A percentile compares a stretch with the other conserved stretches of the same genome.
phyloP scores from a whole-genome alignment of 2,329 filamentous ascomycete genomes.

The Aureobasidium sp. region DNA sequence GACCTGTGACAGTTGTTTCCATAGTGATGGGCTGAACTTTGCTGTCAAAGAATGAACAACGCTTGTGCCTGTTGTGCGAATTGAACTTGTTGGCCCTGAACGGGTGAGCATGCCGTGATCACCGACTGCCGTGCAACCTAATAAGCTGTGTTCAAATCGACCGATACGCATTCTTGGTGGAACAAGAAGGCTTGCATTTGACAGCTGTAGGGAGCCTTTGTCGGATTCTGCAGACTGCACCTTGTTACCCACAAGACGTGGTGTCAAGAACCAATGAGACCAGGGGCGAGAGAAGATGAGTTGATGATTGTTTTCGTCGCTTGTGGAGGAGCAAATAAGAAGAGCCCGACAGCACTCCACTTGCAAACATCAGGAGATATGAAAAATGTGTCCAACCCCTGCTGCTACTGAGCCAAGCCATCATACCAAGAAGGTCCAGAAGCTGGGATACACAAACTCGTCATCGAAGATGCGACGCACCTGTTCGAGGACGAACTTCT shows the following conservation, averaged over 20 bases:
- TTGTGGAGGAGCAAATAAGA: background rate
- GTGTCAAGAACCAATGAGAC: background rate
- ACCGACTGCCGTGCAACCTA: conserved; percentile 1
- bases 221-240: conserved; percentile 3
- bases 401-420: background rate
- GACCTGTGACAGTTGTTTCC: background rate
- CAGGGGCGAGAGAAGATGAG: background rate
- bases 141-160: background rate
- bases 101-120: conserved; percentile 1
- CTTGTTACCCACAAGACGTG: background rate
- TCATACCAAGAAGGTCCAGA: conserved; percentile 92
- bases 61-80: background rate
- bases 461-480: conserved; percentile 96
- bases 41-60: background rate
- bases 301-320: background rate
- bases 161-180: background rate
- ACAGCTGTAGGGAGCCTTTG: conserved; percentile 12
- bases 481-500: conserved; percentile 93
- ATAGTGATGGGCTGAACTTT: background rate
- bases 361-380: background rate
- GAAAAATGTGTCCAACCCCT: background rate
- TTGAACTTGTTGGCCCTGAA: background rate
- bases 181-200: conserved; percentile 14
- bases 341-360: background rate
- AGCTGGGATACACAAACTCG: conserved; percentile 96